Evolutionary conservation across 768 basidiomycete genomes (phyloP).

Genomic region (Podaxis sp.): DNA sequence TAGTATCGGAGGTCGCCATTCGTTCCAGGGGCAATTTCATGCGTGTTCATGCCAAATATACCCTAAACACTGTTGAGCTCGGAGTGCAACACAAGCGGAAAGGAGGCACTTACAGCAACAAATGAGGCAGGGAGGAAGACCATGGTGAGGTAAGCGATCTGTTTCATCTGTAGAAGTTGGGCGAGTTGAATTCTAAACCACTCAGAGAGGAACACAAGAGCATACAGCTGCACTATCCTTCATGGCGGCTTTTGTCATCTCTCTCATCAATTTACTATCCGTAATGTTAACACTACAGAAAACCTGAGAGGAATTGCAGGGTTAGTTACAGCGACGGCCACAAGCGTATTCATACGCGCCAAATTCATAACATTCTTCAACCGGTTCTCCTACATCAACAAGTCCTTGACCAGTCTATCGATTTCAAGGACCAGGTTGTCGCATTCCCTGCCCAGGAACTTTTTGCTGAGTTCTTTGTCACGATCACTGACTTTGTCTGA

Average conservation of each 20-base stretch:
- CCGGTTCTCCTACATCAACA: conserved; percentile 47
- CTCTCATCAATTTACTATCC: conserved; percentile 52
- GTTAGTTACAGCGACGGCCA: not conserved
- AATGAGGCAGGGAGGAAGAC: conserved; percentile 60
- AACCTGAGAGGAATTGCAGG: conserved; percentile 35
- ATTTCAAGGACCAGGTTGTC: conserved; percentile 51
- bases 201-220: conserved; percentile 5
- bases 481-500: conserved; percentile 27
- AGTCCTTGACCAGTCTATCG: conserved; percentile 38
- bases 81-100: not conserved
- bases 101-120: conserved; percentile 36
- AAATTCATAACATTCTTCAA: conserved; percentile 54
- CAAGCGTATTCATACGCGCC: conserved; percentile 27
- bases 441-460: conserved; percentile 46
- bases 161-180: conserved; percentile 38
- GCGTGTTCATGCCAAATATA: conserved; percentile 61
- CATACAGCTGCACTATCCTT: conserved; percentile 38
- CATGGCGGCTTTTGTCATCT: conserved; percentile 52
- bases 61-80: conserved; percentile 31
- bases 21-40: conserved; percentile 37
- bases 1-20: conserved; percentile 45
- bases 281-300: conserved; percentile 60
- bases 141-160: conserved; percentile 64
- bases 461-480: conserved; percentile 28
- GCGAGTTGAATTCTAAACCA: not conserved